A percentile compares a stretch with the other conserved stretches of the same genome.
These are phyloP conservation scores for Penicillium sp. DNA, from an alignment of 2,329 filamentous ascomycete genomes.

Conservation along the genomic window DNA sequence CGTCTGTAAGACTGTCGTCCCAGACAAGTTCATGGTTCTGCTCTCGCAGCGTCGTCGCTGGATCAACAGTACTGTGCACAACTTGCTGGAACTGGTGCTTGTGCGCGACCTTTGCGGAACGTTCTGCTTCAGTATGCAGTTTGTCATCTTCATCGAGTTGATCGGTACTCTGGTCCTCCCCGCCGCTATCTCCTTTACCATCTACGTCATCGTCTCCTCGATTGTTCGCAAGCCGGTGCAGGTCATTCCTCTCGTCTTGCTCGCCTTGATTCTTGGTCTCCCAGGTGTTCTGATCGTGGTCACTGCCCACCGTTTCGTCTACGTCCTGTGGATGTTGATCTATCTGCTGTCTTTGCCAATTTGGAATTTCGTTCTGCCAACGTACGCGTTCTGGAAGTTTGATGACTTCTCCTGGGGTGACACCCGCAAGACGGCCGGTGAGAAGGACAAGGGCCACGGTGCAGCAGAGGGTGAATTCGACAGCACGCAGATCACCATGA, in stretches of 20 bases:
- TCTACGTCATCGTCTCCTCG: slow-evolving; percentile 90
- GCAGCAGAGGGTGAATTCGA: slow-evolving; percentile 96
- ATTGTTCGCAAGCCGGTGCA: slow-evolving; percentile 77
- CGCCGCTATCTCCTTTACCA: slow-evolving; percentile 93
- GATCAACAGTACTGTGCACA: slow-evolving; percentile 99
- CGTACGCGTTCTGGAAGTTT: slow-evolving; percentile 98
- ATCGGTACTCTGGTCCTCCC: slow-evolving; percentile 92
- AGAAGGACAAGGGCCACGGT: slow-evolving; percentile 79
- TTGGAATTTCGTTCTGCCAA: slow-evolving; percentile 95
- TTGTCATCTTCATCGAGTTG: slow-evolving; percentile 93
- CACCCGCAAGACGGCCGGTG: slow-evolving; percentile 90
- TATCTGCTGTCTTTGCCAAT: slow-evolving; percentile 90
- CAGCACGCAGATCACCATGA: slow-evolving; percentile 99
- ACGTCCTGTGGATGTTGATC: slow-evolving; percentile 95
- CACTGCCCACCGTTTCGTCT: slow-evolving; percentile 89
- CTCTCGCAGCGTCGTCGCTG: slow-evolving; percentile 93
- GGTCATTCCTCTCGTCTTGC: slow-evolving; percentile 84
- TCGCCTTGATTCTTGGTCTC: slow-evolving; percentile 88
- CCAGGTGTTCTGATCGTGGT: slow-evolving; percentile 89
- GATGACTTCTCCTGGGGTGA: slow-evolving; percentile 99
- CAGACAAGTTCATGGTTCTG: slow-evolving; percentile 86
- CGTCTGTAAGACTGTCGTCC: slow-evolving; percentile 97
- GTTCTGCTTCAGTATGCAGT: slow-evolving; percentile 99
- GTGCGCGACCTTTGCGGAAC: slow-evolving; percentile 96
- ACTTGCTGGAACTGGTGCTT: slow-evolving; percentile 94